Evolutionary conservation across 805 yeast species (phyloP), one percentile per base, ranked within the genome.

Genomic region (Millerozyma acaciae): DNA sequence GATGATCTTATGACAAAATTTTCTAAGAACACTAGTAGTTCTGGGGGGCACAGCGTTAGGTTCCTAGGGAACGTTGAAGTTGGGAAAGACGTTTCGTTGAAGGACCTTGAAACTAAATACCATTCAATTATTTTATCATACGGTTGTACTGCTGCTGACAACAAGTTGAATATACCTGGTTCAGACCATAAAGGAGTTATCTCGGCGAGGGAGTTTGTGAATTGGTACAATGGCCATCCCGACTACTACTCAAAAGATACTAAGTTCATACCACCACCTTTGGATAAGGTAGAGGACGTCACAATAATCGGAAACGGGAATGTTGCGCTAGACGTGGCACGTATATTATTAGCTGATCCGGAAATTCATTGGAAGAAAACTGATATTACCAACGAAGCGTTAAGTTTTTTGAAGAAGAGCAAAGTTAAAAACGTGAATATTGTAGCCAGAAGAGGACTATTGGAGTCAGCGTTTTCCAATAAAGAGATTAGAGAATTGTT

Each of bases 161-260:
- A 79, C 36, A 70, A 72, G 25, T 59, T 62, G n/a, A 62, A 69
- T 2, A 61, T 87, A 0, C 75, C 78, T 0, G 93, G 93, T 2
- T 75, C 74, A 30, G 64, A 68, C 8, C 63, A 70, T 21, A 68
- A 72, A 0, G 93, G 84, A 6, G 89, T 90, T 0, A 65, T 84
- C 9, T 75, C 85, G 9, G 94, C 97, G 0, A 73, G 90, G 23
- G 76, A 79, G 37, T 84, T 93, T 62, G 97, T 93, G 16, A 93
- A 86, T 28, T 93, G 98, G 98, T 93, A 93, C 57, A 93, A 93
- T 50, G 95, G 95, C 0, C 83, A 80, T 45, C 96, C 96, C 0
- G 78, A 74, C 22, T 47, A 39, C 26, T 65, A 64, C 28, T 61
- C 62, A 27, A 53, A 68, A 10, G 57, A 67, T 14, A 32, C 37